A percentile compares a stretch with the other conserved stretches of the same genome.
phyloP scores from a whole-genome alignment of 768 basidiomycete genomes.

The Hebeloma cylindrosporum region DNA sequence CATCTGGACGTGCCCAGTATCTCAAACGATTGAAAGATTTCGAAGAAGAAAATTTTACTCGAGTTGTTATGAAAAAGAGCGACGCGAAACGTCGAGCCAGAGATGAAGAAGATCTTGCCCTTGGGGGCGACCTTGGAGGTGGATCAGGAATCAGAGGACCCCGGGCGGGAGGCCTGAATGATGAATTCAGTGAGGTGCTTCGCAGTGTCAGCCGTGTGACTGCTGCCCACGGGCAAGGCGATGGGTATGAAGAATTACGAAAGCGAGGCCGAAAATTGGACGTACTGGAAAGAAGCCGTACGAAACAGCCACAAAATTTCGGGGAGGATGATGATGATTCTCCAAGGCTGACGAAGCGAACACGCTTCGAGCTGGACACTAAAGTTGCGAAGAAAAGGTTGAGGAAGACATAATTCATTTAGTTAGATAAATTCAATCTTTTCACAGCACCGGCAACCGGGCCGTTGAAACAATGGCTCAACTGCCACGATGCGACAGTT shows the following conservation, averaged over 20 bases:
- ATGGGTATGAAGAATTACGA: constrained; percentile 84
- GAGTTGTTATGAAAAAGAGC: constrained; percentile 87
- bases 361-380: constrained; percentile 49
- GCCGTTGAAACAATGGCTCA: too few species aligned
- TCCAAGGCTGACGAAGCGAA: constrained; percentile 40
- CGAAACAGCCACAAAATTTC: constrained; percentile 26
- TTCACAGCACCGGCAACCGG: too few species aligned
- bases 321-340: constrained; percentile 28
- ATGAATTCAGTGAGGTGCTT: constrained; percentile 83
- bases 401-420: constrained; percentile 13
- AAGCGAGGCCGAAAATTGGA: constrained; percentile 62
- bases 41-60: constrained; percentile 94
- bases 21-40: constrained; percentile 81
- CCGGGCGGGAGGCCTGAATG: constrained; percentile 70
- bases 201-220: constrained; percentile 54
- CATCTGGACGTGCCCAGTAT: constrained; percentile 72
- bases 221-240: constrained; percentile 42
- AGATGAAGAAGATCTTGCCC: constrained; percentile 86
- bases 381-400: constrained; percentile 41
- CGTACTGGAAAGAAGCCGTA: constrained; percentile 59
- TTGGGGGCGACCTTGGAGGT: constrained; percentile 65
- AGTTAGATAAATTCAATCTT: too few species aligned
- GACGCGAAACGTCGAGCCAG: constrained; percentile 67
- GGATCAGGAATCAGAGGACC: constrained; percentile 51
- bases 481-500: too few species aligned